Evolutionary conservation across 805 yeast species (phyloP).

Genomic region (Scheffersomyces ergatensis): DNA sequence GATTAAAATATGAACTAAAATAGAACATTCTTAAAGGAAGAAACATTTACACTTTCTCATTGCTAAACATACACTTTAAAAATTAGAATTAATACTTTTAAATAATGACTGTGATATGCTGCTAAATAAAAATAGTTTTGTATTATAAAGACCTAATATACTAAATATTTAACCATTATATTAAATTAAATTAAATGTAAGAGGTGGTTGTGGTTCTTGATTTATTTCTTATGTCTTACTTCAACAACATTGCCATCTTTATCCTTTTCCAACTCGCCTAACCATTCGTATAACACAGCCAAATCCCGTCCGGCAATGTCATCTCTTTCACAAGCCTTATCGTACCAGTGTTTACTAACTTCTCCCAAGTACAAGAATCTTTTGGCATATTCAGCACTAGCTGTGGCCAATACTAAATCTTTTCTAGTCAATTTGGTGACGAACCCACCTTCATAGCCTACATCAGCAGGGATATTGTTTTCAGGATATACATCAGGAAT

Average conservation of each 20-base stretch:
- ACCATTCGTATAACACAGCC: conserved; percentile 43
- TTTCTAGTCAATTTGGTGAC: conserved; percentile 45
- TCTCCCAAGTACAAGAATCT: conserved; percentile 40
- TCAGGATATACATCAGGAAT: conserved; percentile 46
- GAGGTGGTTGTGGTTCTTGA: too few relatives aligned
- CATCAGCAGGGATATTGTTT: conserved; percentile 41
- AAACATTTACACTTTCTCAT: too few relatives aligned
- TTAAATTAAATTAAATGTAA: too few relatives aligned
- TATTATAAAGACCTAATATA: too few relatives aligned
- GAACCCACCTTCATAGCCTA: conserved; percentile 47
- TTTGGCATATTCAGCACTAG: conserved; percentile 29
- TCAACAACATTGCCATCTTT: conserved; percentile 8
- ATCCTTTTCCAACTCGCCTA: conserved; percentile 30
- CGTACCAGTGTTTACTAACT: conserved; percentile 37
- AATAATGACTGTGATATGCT: too few relatives aligned
- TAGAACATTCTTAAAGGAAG: too few relatives aligned
- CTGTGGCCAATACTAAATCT: conserved; percentile 43
- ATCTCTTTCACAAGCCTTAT: conserved; percentile 40
- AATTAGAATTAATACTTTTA: too few relatives aligned
- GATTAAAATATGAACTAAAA: too few relatives aligned
- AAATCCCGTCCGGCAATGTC: conserved; percentile 40
- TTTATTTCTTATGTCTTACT: conserved; percentile 3
- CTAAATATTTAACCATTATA: too few relatives aligned
- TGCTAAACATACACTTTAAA: too few relatives aligned
- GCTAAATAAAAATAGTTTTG: too few relatives aligned